Evolutionary conservation across 768 basidiomycete genomes (phyloP).

Genomic region (Boletus tomentosulus): DNA sequence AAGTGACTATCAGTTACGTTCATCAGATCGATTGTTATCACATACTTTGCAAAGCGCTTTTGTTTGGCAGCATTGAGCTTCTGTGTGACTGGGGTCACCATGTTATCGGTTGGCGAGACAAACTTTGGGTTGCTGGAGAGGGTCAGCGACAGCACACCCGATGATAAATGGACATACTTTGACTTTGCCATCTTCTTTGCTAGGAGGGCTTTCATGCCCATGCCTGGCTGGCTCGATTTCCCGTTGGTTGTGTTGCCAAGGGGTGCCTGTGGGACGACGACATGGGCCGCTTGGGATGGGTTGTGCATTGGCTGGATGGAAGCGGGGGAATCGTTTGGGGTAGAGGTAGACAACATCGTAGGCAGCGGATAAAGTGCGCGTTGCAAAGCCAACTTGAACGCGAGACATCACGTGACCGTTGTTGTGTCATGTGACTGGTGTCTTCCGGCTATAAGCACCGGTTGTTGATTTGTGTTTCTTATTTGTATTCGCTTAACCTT

Average conservation of each 20-base stretch:
- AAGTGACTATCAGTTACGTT: neutral
- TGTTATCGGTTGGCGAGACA: slow-evolving; percentile 91
- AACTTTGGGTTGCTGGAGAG: slow-evolving; percentile 72
- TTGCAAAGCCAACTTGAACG: slow-evolving; percentile 23
- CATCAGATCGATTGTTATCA: slow-evolving; percentile 11
- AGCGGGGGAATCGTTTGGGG: slow-evolving; percentile 65
- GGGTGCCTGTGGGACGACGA: slow-evolving; percentile 76
- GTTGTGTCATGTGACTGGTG: slow-evolving; percentile 10
- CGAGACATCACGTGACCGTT: slow-evolving; percentile 26
- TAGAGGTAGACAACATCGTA: slow-evolving; percentile 52
- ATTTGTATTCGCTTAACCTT: slow-evolving; percentile 23
- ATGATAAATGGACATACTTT: slow-evolving; percentile 50
- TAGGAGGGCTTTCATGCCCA: slow-evolving; percentile 88
- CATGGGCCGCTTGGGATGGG: slow-evolving; percentile 72
- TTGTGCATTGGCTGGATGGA: slow-evolving; percentile 84
- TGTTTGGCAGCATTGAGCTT: slow-evolving; percentile 90
- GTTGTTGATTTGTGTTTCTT: neutral
- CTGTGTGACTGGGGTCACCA: slow-evolving; percentile 91
- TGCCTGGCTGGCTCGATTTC: slow-evolving; percentile 53
- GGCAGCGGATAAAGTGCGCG: neutral
- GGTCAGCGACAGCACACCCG: slow-evolving; percentile 3
- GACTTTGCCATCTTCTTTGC: slow-evolving; percentile 91
- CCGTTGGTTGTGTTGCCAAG: slow-evolving; percentile 62
- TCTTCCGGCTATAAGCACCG: no score
- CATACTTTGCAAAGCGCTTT: slow-evolving; percentile 89